These are phyloP conservation scores for Acer negundo DNA, from an alignment of 345 rosid species.

Conservation along the genomic window DNA sequence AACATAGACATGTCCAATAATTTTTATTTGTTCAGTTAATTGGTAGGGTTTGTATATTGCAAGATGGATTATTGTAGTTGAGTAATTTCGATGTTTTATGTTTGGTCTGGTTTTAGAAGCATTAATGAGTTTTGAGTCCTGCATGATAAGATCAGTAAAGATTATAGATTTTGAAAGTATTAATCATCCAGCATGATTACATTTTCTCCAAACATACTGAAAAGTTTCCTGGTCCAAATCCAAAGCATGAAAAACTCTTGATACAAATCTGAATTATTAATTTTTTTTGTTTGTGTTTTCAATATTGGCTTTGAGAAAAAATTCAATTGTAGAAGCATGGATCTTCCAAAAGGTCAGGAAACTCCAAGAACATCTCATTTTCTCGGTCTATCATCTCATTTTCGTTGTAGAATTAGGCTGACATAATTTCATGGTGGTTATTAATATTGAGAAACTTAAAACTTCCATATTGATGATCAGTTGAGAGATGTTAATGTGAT, in stretches of 20 bases:
- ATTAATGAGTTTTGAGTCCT: not conserved
- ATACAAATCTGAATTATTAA: not conserved
- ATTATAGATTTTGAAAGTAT: too few relatives aligned
- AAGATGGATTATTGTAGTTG: not conserved
- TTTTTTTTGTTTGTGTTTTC: too few relatives aligned
- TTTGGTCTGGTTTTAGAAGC: not conserved
- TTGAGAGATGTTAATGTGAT: too few relatives aligned
- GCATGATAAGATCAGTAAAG: too few relatives aligned
- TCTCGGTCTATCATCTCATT: too few relatives aligned
- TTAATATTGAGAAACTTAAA: too few relatives aligned
- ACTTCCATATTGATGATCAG: too few relatives aligned
- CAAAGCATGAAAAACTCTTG: not conserved
- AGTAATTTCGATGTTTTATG: not conserved
- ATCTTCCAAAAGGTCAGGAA: constrained; percentile 65
- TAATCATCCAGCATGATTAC: too few relatives aligned
- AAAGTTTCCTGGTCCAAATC: not conserved
- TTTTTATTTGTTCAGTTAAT: not conserved
- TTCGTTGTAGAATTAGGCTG: too few relatives aligned
- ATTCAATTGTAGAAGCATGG: constrained; percentile 35
- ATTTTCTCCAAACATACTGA: not conserved
- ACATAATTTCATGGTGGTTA: constrained; percentile 17
- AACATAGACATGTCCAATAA: constrained; percentile 25
- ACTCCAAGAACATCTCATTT: constrained; percentile 60
- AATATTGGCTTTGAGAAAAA: too few relatives aligned
- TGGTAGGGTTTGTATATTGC: constrained; percentile 13